Base-by-base conservation (phyloP, 208 protist species). In the Blastocrithidia nonstop region DNA sequence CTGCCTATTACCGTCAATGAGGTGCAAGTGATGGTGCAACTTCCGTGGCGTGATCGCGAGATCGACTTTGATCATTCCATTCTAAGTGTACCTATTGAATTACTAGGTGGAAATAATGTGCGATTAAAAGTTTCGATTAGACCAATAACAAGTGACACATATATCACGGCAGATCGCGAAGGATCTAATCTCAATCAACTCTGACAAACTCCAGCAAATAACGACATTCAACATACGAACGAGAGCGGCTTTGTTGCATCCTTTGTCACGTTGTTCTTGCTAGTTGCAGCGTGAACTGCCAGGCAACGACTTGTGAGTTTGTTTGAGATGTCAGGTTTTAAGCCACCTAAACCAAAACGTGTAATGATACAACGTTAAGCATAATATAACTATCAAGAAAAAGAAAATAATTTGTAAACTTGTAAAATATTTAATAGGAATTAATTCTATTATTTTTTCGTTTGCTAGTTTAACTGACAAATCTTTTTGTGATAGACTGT, bases 1-100 rank as follows among this genome's bases (percentile, higher is more conserved):
- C 59, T 87, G 8, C 57, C 63, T 6, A 38, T 33, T n/a, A 44
- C 61, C 1, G 60, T 51, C 15, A 48, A 54, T 15, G 61, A 59
- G 6, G 60, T 87, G 1, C 68, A 70, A 39, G 66, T 66, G 0
- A 54, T 70, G 1, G 47, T 67, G 16, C 58, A 76, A 22, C 45
- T 75, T 8, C 66, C 72, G 11, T 65, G 57, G 9, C 58, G 63
- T 31, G 57, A 45, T 15, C 68, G 58, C 45, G 36, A 24, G 21
- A 46, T 71, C n/a, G n/a, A n/a, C n/a, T n/a, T n/a, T n/a, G n/a
- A n/a, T n/a, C n/a, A n/a, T n/a, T 35, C 11, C 58, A 9, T 56
- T 54, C 50, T 39, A 47, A 35, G 26, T 64, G 25, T 46, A 76
- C 21, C 28, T 69, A 9, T 46, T 79, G 31, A 55, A 53, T 23